These are phyloP conservation scores for Aspergillus ellipticus DNA, from an alignment of 495 filamentous ascomycete genomes.

Conservation along the genomic window DNA sequence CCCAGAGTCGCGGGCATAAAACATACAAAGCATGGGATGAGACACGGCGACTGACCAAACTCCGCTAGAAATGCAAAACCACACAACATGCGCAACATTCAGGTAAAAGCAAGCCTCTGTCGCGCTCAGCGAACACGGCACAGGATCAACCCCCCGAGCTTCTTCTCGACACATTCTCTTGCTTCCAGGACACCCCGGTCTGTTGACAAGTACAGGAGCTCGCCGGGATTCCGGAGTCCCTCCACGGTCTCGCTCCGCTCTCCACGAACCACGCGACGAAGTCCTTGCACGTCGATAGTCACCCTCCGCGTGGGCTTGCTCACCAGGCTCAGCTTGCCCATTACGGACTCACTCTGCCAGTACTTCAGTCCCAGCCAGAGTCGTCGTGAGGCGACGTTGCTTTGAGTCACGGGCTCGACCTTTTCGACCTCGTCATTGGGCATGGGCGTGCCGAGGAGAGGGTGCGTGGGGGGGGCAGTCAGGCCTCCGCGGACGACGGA, in stretches of 20 bases:
- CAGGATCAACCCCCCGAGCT: slow-evolving; percentile 77
- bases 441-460: slow-evolving; percentile 43
- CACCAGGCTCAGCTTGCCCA: slow-evolving; percentile 65
- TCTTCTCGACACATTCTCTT: slow-evolving; percentile 82
- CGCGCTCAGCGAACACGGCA: slow-evolving; percentile 57
- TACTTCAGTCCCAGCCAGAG: slow-evolving; percentile 96
- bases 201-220: slow-evolving; percentile 77
- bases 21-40: slow-evolving; percentile 30
- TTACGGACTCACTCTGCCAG: slow-evolving; percentile 79
- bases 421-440: slow-evolving; percentile 30
- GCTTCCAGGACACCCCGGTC: slow-evolving; percentile 78
- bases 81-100: slow-evolving; percentile 9
- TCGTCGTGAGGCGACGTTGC: slow-evolving; percentile 71
- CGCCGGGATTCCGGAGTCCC: slow-evolving; percentile 73
- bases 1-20: slow-evolving; percentile 32
- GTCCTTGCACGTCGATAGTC: slow-evolving; percentile 54
- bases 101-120: slow-evolving; percentile 14
- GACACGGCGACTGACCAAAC: slow-evolving; percentile 42
- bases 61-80: slow-evolving; percentile 43
- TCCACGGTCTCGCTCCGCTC: slow-evolving; percentile 58
- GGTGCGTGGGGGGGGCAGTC: slow-evolving; percentile 56
- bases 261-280: slow-evolving; percentile 65
- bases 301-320: slow-evolving; percentile 74
- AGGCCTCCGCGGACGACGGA: slow-evolving; percentile 76
- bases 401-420: slow-evolving; percentile 63